These are phyloP conservation scores for Parietichytrium sp. DNA, from an alignment of 108 stramenopile species.

Conservation along the genomic window DNA sequence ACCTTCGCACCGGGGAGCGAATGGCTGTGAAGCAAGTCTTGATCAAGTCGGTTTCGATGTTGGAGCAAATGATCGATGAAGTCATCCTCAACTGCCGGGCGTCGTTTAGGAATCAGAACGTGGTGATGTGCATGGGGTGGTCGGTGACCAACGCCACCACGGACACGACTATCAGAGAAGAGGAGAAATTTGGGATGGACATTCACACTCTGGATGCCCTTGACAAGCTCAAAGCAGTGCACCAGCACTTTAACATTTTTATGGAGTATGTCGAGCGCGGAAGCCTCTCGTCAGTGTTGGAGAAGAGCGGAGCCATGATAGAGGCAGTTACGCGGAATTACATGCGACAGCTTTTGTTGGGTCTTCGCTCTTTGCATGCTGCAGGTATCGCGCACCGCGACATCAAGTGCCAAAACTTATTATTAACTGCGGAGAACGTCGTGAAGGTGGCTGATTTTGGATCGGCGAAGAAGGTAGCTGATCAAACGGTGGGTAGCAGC, in stretches of 20 bases:
- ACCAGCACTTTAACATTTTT: constrained; percentile 1
- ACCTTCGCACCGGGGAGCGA: constrained; percentile 59
- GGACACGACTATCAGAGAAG: neutral
- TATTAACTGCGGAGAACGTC: neutral
- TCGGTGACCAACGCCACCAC: constrained; percentile 11
- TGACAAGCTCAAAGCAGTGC: neutral
- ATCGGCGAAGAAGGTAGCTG: constrained; percentile 35
- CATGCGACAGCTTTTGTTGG: neutral
- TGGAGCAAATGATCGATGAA: constrained; percentile 45
- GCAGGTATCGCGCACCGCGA: constrained; percentile 36
- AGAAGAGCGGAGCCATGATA: neutral
- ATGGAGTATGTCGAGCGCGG: constrained; percentile 39
- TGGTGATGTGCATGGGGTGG: constrained; percentile 59
- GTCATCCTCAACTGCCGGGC: constrained; percentile 55
- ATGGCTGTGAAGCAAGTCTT: constrained; percentile 65
- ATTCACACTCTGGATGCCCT: constrained; percentile 22
- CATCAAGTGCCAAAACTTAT: constrained; percentile 13
- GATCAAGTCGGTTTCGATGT: neutral
- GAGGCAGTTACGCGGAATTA: neutral
- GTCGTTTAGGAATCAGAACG: constrained; percentile 56
- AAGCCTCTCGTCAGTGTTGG: neutral
- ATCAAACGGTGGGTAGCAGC: neutral
- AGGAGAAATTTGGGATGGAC: constrained; percentile 29
- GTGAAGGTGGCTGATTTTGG: constrained; percentile 28
- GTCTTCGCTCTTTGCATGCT: neutral